Conservation (phyloP, 495 filamentous ascomycete species). For the Penicillium coffeae region DNA sequence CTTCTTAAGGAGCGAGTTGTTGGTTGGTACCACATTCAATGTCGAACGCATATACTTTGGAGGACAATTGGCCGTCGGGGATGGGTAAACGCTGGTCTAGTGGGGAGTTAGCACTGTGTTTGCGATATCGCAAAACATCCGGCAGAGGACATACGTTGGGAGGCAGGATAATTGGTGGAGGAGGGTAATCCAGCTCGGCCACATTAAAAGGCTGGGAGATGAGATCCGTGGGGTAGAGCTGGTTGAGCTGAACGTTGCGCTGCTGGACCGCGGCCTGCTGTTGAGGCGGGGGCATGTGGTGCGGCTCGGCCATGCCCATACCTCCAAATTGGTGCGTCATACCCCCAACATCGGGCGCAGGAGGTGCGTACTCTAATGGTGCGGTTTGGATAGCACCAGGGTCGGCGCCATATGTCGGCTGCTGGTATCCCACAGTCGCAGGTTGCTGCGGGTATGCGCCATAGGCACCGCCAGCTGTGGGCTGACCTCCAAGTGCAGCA, state of each 20-base stretch:
- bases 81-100: conserved; percentile 87
- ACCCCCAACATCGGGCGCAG: conserved; percentile 57
- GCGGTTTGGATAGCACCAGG: conserved; percentile 51
- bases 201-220: conserved; percentile 91
- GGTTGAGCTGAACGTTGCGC: conserved; percentile 65
- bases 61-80: conserved; percentile 85
- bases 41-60: conserved; percentile 96
- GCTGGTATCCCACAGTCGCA: conserved; percentile 48
- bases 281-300: conserved; percentile 51
- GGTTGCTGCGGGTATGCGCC: conserved; percentile 57
- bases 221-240: conserved; percentile 87
- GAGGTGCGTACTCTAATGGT: conserved; percentile 59
- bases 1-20: conserved; percentile 88
- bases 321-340: conserved; percentile 80
- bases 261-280: conserved; percentile 50
- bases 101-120: conserved; percentile 5
- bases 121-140: neutral
- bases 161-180: conserved; percentile 85
- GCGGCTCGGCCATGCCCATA: conserved; percentile 67
- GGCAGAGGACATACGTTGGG: conserved; percentile 67
- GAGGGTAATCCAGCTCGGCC: conserved; percentile 84
- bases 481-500: conserved; percentile 61
- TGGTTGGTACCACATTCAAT: conserved; percentile 87
- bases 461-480: conserved; percentile 48
- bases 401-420: conserved; percentile 51